Evolutionary conservation across 2,329 filamentous ascomycete genomes (phyloP), one percentile per base, ranked within the genome.

Genomic region (Ophiostoma sp.): DNA sequence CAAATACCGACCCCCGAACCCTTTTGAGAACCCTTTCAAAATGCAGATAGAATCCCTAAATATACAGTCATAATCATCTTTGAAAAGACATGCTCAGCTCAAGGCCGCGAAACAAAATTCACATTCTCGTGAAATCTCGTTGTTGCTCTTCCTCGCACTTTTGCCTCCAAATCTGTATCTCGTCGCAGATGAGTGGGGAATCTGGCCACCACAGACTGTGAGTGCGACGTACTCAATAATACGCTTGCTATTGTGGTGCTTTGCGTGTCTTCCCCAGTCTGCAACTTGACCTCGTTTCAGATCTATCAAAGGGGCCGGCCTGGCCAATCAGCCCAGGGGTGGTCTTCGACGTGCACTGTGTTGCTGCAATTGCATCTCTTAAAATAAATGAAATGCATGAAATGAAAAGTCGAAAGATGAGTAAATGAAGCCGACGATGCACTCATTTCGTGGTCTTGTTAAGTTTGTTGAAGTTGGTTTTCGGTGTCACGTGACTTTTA

Each of bases 101-200:
- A 66, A 66, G 36, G 6, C 61, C 1, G 36, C 36, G n/a, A 64
- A 63, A 39, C 33, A 42, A 15, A 45, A 19, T 1, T 28, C 12
- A 3, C 50, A 12, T 48, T 55, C n/a, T 42, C 31, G 15, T n/a
- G n/a, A n/a, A n/a, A n/a, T 36, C 19, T 25, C 25, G 8, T 7
- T 39, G 12, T 12, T 11, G 15, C 1, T 25, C 5, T 28, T 19
- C 6, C 1, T 70, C 3, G 12, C 31, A 9, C 12, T 57, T 48
- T 6, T 17, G 17, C 7, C 12, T 2, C 69, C 33, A 48, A 61
- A 12, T 50, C 50, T 28, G 69, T 31, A 2, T 31, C 36, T 3
- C 36, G 69, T 71, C 69, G 42, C 69, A 71, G 57, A 50, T 61
- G 39, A 36, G 69, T 71, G 69, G 69, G 52, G 52, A 48, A 31